Base-by-base conservation (phyloP, 352 stramenopile species). In the Hyaloperonospora brassicae region DNA sequence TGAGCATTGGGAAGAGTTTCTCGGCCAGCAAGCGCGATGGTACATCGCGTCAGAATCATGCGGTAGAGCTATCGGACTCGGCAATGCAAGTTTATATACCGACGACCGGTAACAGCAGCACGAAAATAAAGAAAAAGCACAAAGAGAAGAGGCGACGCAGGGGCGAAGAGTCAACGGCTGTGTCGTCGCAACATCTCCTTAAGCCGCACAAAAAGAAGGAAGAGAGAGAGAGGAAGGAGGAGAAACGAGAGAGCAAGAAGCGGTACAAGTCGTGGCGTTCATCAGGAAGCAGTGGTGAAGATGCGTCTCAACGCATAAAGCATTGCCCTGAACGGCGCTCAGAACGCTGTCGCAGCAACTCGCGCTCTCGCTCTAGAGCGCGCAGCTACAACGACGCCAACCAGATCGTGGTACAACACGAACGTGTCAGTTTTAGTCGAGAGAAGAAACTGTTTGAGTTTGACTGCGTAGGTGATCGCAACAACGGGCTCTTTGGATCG, bases 401-500 rank as follows among this genome's bases (percentile, higher is more conserved):
- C 6, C 35, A 42, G n/a, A 54, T 22, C 12, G 31, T 64, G 44
- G 22, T 57, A 4, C n/a, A 36, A 10, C 50, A 47, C 10, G 39
- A 24, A n/a, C 21, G 55, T 47, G 24, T 27, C 25, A 22, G 7
- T 10, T 27, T 30, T 5, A 35, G 52, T 39, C 27, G 11, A 8
- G 25, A 64, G 0, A 64, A 76, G 10, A 76, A 72, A 27, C 48
- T 89, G 5, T 91, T 84, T 47, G 73, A 87, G 42, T 73, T 83
- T 27, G 84, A 94, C 45, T 64, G 68, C 36, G 58, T 55, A 0
- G 79, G 81, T 14, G 84, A 94, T 60, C 58, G 55, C 11, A 73
- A 92, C 1, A 94, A 94, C 47, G 39, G 40, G 0, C 68, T 89
- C 31, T 94, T 78, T 31, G 81, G 84, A 21, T 76, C 76, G 1